phyloP scores from a whole-genome alignment of 2,329 filamentous ascomycete species.

The Fusarium annulatum region DNA sequence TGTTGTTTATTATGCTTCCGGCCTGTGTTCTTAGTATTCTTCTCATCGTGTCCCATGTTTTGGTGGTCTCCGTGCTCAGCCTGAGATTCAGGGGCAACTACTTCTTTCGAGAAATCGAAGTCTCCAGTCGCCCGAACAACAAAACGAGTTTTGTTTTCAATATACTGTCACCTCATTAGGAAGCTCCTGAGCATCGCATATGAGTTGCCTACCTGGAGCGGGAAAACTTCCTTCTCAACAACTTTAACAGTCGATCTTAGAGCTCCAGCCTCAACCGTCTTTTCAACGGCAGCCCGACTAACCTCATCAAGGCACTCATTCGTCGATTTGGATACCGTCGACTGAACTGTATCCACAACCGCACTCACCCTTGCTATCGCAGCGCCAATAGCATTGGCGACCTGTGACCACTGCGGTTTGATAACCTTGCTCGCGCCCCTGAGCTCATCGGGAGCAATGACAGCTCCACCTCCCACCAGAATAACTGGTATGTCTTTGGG shows the following conservation, averaged over 20 bases:
- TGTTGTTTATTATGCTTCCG: background rate
- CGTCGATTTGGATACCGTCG: constrained; percentile 55
- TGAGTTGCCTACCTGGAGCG: constrained; percentile 56
- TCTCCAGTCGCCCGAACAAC: constrained; percentile 70
- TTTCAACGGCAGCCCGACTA: constrained; percentile 55
- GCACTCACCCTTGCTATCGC: constrained; percentile 70
- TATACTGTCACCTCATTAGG: constrained; percentile 52
- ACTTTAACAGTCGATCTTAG: constrained; percentile 56
- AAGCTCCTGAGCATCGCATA: background rate
- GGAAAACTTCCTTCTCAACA: constrained; percentile 65
- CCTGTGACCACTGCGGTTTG: constrained; percentile 66
- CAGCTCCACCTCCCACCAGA: constrained; percentile 71
- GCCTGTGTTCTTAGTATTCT: constrained; percentile 1
- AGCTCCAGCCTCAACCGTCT: constrained; percentile 59
- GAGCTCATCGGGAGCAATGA: constrained; percentile 67
- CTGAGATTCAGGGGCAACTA: background rate
- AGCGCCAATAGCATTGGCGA: constrained; percentile 74
- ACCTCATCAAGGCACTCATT: constrained; percentile 54
- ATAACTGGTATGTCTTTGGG: constrained; percentile 68
- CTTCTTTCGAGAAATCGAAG: constrained; percentile 56
- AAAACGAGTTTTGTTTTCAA: constrained; percentile 64
- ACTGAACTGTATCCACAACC: constrained; percentile 62
- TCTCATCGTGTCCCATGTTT: constrained; percentile 40
- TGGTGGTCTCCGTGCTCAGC: constrained; percentile 7
- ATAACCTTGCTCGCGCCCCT: constrained; percentile 66